Conservation (phyloP, 2,329 filamentous ascomycete species). For the Microcera coccophila region DNA sequence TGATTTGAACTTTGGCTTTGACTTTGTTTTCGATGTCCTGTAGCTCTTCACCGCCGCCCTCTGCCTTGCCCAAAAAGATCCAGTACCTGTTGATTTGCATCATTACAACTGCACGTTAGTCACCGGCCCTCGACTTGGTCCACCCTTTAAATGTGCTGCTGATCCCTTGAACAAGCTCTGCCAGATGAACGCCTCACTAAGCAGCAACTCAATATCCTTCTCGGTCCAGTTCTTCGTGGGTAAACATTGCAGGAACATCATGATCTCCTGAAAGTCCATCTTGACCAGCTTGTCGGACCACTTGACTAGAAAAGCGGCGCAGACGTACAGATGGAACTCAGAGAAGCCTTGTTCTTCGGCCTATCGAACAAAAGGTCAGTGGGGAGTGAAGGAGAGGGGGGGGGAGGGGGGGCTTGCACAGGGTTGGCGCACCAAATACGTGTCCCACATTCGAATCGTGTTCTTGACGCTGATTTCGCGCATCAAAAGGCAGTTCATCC, state of each 20-base stretch:
- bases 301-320: constrained; percentile 94
- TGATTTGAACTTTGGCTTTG: too few relatives aligned
- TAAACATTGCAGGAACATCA: constrained; percentile 98
- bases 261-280: constrained; percentile 98
- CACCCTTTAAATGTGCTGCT: constrained; percentile 74
- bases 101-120: constrained; percentile 36
- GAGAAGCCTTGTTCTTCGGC: constrained; percentile 98
- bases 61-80: too few relatives aligned
- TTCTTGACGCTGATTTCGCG: constrained; percentile 94
- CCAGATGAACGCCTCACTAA: constrained; percentile 98
- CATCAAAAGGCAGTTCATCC: constrained; percentile 99
- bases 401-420: too few relatives aligned
- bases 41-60: too few relatives aligned
- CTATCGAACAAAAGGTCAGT: constrained; percentile 43
- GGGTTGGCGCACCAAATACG: constrained; percentile 71
- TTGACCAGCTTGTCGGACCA: constrained; percentile 93
- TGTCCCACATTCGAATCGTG: constrained; percentile 99
- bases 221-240: constrained; percentile 94
- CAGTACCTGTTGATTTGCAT: background rate
- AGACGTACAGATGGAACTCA: constrained; percentile 96
- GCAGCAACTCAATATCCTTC: constrained; percentile 91
- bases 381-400: background rate
- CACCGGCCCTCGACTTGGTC: constrained; percentile 34
- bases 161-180: constrained; percentile 95
- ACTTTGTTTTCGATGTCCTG: too few relatives aligned